These are phyloP conservation scores for Fusarium sp. DNA, from an alignment of 2,329 filamentous ascomycete genomes.

Conservation along the genomic window DNA sequence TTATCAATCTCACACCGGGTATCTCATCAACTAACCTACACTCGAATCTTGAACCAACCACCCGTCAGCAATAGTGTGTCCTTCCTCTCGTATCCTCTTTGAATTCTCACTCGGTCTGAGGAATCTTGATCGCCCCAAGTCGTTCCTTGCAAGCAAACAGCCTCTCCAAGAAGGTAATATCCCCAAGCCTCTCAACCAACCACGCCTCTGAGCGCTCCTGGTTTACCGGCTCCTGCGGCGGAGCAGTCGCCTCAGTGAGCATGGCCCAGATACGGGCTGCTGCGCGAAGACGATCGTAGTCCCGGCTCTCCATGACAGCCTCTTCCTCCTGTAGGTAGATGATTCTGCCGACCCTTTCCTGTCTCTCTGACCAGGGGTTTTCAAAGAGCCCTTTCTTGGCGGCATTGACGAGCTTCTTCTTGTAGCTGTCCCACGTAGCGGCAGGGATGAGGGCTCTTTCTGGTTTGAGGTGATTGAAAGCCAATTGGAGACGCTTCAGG, in stretches of 20 bases:
- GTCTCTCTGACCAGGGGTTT: slow-evolving; percentile 43
- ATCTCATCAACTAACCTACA: background rate
- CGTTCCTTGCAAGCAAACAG: slow-evolving; percentile 21
- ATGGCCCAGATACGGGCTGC: slow-evolving; percentile 49
- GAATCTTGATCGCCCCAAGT: slow-evolving; percentile 5
- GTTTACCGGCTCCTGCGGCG: slow-evolving; percentile 39
- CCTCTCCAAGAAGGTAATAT: slow-evolving; percentile 47
- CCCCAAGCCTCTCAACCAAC: slow-evolving; percentile 46
- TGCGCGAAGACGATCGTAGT: slow-evolving; percentile 49
- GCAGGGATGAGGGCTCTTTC: slow-evolving; percentile 42
- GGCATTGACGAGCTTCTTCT: slow-evolving; percentile 40
- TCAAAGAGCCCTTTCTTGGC: slow-evolving; percentile 19
- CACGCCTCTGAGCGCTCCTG: slow-evolving; percentile 41
- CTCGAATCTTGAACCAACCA: slow-evolving; percentile 1
- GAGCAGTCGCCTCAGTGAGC: slow-evolving; percentile 47
- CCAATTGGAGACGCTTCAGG: slow-evolving; percentile 18
- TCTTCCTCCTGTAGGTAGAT: slow-evolving; percentile 52
- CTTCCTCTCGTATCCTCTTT: background rate
- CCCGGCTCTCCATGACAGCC: slow-evolving; percentile 36
- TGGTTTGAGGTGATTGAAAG: slow-evolving; percentile 13
- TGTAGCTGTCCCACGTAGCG: slow-evolving; percentile 43
- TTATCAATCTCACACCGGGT: slow-evolving; percentile 2
- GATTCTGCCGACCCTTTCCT: slow-evolving; percentile 46
- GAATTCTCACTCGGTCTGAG: background rate
- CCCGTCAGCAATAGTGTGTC: background rate